These are phyloP conservation scores for Suillus clintonianus DNA, from an alignment of 768 basidiomycete species.

Conservation along the genomic window DNA sequence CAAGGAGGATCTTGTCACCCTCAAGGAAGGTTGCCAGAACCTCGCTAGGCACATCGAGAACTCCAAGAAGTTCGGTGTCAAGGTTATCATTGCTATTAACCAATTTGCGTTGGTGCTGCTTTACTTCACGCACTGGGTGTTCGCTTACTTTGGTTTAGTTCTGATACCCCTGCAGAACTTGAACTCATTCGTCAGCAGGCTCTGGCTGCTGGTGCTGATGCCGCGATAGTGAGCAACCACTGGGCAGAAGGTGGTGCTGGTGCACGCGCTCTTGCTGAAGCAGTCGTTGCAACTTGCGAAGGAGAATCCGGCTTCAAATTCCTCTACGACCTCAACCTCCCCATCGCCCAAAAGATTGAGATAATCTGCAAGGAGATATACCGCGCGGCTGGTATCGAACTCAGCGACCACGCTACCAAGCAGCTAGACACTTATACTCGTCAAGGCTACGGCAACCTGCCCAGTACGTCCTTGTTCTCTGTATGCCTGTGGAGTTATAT, in stretches of 20 bases:
- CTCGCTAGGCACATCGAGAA: conserved; percentile 92
- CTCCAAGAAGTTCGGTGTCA: conserved; percentile 92
- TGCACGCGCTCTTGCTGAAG: conserved; percentile 86
- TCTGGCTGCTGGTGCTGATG: conserved; percentile 86
- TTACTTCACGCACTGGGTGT: background rate
- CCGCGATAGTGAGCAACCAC: conserved; percentile 93
- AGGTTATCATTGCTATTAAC: conserved; percentile 95
- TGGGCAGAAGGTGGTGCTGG: conserved; percentile 97
- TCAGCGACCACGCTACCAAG: conserved; percentile 80
- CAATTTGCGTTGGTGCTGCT: conserved; percentile 76
- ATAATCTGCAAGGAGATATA: conserved; percentile 92
- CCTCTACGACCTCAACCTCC: conserved; percentile 83
- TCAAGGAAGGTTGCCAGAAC: conserved; percentile 92
- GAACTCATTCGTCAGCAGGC: conserved; percentile 80
- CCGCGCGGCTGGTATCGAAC: conserved; percentile 86
- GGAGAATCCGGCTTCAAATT: conserved; percentile 85
- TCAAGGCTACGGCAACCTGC: conserved; percentile 80
- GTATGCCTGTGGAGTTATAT: conserved; percentile 4
- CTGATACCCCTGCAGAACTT: conserved; percentile 89
- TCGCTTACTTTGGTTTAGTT: conserved; percentile 42
- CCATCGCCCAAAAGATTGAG: conserved; percentile 87
- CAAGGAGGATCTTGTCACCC: conserved; percentile 86
- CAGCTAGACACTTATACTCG: conserved; percentile 91
- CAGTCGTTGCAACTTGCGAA: conserved; percentile 87
- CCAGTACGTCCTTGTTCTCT: conserved; percentile 53